Evolutionary conservation across 1,284 basidiomycete species (phyloP).

Genomic region (Pseudozyma thailandica): DNA sequence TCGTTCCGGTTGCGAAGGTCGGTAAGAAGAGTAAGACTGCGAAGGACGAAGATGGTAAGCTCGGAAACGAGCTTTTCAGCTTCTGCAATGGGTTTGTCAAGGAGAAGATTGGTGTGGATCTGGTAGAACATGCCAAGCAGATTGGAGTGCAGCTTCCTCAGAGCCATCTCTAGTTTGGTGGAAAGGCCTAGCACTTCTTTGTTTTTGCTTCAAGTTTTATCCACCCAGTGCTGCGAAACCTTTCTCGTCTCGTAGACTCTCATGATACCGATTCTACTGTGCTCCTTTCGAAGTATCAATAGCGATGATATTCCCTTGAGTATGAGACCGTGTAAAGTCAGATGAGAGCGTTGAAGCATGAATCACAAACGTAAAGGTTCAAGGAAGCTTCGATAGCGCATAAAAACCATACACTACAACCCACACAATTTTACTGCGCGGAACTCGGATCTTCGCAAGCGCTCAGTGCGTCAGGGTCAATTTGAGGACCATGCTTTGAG

Average conservation of each 20-base stretch:
- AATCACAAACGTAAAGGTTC: background rate
- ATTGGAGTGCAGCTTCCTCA: slow-evolving; percentile 33
- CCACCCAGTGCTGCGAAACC: background rate
- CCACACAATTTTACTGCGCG: too few species aligned
- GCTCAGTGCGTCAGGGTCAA: background rate
- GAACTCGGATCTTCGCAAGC: slow-evolving; percentile 10
- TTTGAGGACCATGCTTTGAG: background rate
- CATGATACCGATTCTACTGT: too few species aligned
- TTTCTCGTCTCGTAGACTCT: too few species aligned
- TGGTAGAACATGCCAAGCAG: slow-evolving; percentile 19
- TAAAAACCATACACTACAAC: too few species aligned
- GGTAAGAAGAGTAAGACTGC: slow-evolving; percentile 38
- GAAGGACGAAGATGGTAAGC: slow-evolving; percentile 39
- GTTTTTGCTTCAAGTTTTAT: background rate
- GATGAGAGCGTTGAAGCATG: too few species aligned
- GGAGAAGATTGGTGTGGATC: slow-evolving; percentile 43
- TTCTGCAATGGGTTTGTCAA: slow-evolving; percentile 45
- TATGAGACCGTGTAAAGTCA: too few species aligned
- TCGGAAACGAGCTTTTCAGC: slow-evolving; percentile 39
- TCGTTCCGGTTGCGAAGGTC: slow-evolving; percentile 60
- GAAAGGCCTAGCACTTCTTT: background rate
- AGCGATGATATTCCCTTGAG: too few species aligned
- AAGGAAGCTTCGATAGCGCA: too few species aligned
- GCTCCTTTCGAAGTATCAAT: too few species aligned
- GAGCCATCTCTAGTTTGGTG: slow-evolving; percentile 28